Evolutionary conservation across 2,329 filamentous ascomycete species (phyloP), one percentile per base, ranked within the genome.

Genomic region (Colletotrichum tofieldiae): DNA sequence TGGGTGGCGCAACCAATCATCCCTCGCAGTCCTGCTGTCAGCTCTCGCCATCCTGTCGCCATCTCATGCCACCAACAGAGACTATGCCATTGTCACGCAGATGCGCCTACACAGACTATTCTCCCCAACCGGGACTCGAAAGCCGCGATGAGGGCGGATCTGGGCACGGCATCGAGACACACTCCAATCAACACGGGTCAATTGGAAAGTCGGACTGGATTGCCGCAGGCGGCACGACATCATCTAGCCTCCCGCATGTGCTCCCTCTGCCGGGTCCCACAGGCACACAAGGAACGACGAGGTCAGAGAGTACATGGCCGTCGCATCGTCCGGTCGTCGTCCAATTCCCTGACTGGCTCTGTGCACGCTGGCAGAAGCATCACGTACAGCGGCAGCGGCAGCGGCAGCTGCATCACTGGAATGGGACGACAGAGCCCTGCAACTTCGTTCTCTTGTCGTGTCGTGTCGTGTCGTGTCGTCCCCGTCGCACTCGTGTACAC

Each of bases 391-490:
- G 56, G 56, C 52, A 65, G 65, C 51, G 56, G 56, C 52, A 65
- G 41, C 49, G 47, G 52, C 64, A 49, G 41, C 56, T 52, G 54
- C 54, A 39, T 56, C 58, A 20, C 18, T 63, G 69, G 69, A 41
- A 62, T 71, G 65, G 56, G 65, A 72, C 65, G 69, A 72, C 29
- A 72, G 58, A 52, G 69, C 58, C 65, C 69, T 71, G 51, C 63
- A 67, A 56, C 32, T 49, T 49, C n/a, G 23, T 39, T 41, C 26
- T 23, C 29, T 56, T 58, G 6, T 54, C 23, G 35, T 43, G 9
- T 41, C 35, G 23, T 43, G 9, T 41, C 35, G 23, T 26, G 23
- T 26, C 2, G 52, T 58, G 20, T 58, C 23, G 37, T 43, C 18
- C 18, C 2, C 20, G 14, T 23, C 23, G 1, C 16, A 11, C 16